Evolutionary conservation across 2,329 filamentous ascomycete species (phyloP).

Genomic region (Fusarium floridanum): DNA sequence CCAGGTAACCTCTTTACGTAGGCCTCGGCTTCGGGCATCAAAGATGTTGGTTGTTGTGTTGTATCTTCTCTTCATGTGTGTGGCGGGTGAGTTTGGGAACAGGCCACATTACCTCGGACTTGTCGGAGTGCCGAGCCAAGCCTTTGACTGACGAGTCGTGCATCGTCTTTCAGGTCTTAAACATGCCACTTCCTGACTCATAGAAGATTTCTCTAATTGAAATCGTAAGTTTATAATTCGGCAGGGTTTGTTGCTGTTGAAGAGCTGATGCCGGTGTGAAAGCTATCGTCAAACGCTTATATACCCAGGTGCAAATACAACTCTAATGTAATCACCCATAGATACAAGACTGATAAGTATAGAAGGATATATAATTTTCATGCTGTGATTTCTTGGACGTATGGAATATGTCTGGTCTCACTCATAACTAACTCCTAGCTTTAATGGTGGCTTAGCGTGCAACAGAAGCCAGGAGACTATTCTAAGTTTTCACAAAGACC

Average conservation of each 20-base stretch:
- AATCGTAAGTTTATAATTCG: no score
- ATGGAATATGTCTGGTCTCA: no score
- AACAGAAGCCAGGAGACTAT: no score
- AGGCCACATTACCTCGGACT: neutral
- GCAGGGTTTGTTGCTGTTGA: no score
- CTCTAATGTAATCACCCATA: no score
- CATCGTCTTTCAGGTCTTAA: neutral
- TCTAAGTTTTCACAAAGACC: no score
- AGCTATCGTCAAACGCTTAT: neutral
- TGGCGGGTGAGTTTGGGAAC: neutral
- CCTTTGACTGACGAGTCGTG: neutral
- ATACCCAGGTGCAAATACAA: neutral
- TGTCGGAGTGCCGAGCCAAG: neutral
- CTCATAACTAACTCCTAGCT: no score
- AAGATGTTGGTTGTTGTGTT: neutral
- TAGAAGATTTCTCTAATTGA: neutral
- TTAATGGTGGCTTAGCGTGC: no score
- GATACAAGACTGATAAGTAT: no score
- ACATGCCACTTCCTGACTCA: neutral
- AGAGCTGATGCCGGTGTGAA: neutral
- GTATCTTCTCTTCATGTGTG: neutral
- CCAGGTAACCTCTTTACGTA: neutral
- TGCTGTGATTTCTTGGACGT: no score
- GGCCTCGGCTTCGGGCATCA: neutral
- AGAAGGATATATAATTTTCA: no score